These are phyloP conservation scores for Pichia cephalocereana DNA, from an alignment of 805 yeast genomes.

Conservation along the genomic window DNA sequence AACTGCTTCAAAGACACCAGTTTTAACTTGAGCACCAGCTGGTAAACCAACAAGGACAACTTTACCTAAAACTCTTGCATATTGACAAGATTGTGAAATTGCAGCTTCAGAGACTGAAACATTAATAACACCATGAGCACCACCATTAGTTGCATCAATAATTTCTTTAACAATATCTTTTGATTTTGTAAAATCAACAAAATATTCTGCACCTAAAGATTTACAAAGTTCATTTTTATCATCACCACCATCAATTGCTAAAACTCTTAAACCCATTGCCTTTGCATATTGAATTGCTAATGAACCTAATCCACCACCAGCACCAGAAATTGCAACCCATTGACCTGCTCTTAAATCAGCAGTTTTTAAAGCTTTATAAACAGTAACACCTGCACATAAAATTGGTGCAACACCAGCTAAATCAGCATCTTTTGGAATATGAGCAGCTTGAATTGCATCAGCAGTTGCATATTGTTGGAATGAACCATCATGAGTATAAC, in stretches of 20 bases:
- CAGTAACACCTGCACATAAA: slow-evolving; percentile 86
- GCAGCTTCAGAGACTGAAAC: slow-evolving; percentile 49
- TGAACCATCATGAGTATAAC: slow-evolving; percentile 84
- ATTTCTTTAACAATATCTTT: slow-evolving; percentile 35
- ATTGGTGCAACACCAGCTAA: slow-evolving; percentile 73
- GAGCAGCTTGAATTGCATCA: slow-evolving; percentile 79
- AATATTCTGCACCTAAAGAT: slow-evolving; percentile 55
- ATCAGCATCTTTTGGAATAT: slow-evolving; percentile 62
- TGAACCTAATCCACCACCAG: slow-evolving; percentile 76
- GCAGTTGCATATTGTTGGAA: slow-evolving; percentile 89
- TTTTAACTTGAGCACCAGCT: slow-evolving; percentile 62
- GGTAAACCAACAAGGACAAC: slow-evolving; percentile 66
- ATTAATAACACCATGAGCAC: slow-evolving; percentile 60
- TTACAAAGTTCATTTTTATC: slow-evolving; percentile 49
- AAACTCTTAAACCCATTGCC: slow-evolving; percentile 65
- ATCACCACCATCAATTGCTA: slow-evolving; percentile 69
- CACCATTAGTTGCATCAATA: slow-evolving; percentile 37
- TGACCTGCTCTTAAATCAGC: slow-evolving; percentile 65
- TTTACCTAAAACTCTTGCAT: slow-evolving; percentile 51
- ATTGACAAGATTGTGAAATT: slow-evolving; percentile 46
- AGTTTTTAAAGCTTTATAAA: slow-evolving; percentile 81
- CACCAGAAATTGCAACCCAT: slow-evolving; percentile 71
- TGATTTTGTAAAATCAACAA: slow-evolving; percentile 41
- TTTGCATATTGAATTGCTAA: slow-evolving; percentile 67
- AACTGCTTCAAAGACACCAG: slow-evolving; percentile 66